phyloP scores from a whole-genome alignment of 345 rosid species.

The Toxicodendron radicans region DNA sequence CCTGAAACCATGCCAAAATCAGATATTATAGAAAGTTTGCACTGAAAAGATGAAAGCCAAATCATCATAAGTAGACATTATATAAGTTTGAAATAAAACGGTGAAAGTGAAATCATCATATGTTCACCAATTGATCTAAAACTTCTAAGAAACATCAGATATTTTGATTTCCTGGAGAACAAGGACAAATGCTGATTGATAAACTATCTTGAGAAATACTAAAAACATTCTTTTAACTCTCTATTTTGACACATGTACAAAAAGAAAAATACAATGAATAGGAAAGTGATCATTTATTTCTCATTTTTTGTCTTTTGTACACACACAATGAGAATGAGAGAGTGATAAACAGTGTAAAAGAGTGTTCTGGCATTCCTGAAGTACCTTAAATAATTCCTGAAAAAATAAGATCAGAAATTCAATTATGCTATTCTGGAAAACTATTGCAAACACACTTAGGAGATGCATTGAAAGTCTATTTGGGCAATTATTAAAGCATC shows the following conservation, averaged over 20 bases:
- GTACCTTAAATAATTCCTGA: too few species aligned
- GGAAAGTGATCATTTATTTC: neutral
- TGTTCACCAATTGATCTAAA: neutral
- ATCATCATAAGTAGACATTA: neutral
- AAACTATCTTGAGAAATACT: neutral
- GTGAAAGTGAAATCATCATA: neutral
- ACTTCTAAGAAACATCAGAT: neutral
- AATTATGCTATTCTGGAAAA: neutral
- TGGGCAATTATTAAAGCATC: neutral
- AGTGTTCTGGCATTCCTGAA: too few species aligned
- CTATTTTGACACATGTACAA: too few species aligned
- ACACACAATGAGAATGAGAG: neutral
- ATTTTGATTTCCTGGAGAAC: neutral
- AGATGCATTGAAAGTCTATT: neutral
- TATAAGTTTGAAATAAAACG: neutral
- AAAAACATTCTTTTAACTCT: neutral
- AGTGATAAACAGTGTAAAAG: too few species aligned
- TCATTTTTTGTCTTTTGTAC: too few species aligned
- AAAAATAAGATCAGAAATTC: neutral
- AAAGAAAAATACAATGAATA: too few species aligned
- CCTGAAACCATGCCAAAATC: slow-evolving; percentile 48
- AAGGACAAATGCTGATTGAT: neutral
- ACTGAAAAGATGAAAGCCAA: neutral
- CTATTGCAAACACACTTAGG: neutral
- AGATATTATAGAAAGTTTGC: neutral